These are phyloP conservation scores for Ampelomyces quisqualis DNA, from an alignment of 2,329 filamentous ascomycete species.

Conservation along the genomic window DNA sequence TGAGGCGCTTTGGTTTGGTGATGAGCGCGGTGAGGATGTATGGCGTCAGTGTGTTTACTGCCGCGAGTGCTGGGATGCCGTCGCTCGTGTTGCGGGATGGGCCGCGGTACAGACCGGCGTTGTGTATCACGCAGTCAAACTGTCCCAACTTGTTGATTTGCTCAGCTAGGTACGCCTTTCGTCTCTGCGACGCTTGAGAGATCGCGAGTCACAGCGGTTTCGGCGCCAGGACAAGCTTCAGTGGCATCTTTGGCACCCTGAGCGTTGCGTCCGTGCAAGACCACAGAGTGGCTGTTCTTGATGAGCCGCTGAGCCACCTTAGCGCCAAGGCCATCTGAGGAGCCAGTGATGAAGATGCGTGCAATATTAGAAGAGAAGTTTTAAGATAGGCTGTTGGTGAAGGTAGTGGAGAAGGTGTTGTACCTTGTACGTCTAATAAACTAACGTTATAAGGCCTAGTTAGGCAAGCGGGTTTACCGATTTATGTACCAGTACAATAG, in stretches of 20 bases:
- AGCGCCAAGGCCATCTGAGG: conserved; percentile 58
- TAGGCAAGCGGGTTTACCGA: too few species aligned
- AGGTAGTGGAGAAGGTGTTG: neutral
- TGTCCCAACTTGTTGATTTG: conserved; percentile 53
- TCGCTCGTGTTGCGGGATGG: conserved; percentile 49
- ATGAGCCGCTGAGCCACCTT: conserved; percentile 54
- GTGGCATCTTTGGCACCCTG: conserved; percentile 54
- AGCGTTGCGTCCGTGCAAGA: conserved; percentile 59
- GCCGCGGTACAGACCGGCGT: conserved; percentile 55
- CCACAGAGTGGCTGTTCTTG: conserved; percentile 56
- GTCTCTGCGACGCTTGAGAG: conserved; percentile 54
- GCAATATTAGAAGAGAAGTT: conserved; percentile 36
- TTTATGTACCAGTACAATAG: too few species aligned
- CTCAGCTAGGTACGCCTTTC: conserved; percentile 53
- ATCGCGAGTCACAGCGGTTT: conserved; percentile 56
- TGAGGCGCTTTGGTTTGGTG: conserved; percentile 51
- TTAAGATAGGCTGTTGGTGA: neutral
- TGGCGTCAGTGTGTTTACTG: conserved; percentile 60
- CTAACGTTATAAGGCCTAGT: too few species aligned
- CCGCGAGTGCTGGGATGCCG: conserved; percentile 53
- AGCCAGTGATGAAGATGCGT: conserved; percentile 58
- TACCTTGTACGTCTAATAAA: neutral
- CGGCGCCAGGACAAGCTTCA: conserved; percentile 52
- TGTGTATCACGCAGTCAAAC: conserved; percentile 61
- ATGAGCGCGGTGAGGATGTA: conserved; percentile 58